Base-by-base conservation (phyloP, 1,139 yeast species). In the Tardiomyces blankii region DNA sequence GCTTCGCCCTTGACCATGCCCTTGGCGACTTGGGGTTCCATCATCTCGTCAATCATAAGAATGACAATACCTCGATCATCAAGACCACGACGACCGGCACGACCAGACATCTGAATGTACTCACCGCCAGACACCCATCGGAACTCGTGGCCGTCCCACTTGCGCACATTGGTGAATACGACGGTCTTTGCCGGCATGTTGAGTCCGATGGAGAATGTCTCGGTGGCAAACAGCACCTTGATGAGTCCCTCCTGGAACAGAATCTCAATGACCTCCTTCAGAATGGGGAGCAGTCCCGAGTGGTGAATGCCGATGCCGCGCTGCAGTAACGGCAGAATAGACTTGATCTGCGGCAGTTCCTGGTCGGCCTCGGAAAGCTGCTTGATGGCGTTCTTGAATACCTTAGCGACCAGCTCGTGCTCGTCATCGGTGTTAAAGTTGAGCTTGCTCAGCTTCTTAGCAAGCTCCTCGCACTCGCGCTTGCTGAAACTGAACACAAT, bases 81-180 rank as follows among this genome's bases (percentile, higher is more conserved):
- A 54, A 93, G 75, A 59, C 99, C 98, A 75, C 99, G 85, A 74
- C 99, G 89, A 59, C 99, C 99, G 16, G 99, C 99, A 69, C 99
- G 82, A 52, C 99, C 99, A 40, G 96, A 86, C 99, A 91, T 91
- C 69, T 93, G 99, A 58, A 91, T 93, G 66, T 91, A 93, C 67
- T 93, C 99, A 69, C 98, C 99, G 49, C 97, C 97, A 47, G 96
- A 86, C 39, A 93, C 96, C 97, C 97, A 91, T 66, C 99, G 80
- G 71, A 89, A 88, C 23, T 91, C 93, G 51, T 78, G 80, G 58
- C 98, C 98, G 66, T 93, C 99, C 95, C 96, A 91, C 64, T 93
- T 93, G 63, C 98, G 80, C 13, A 93, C 98, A 40, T 93, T 85
- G 0, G 98, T 91, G 66, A 93, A 93, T 9, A 93, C 98, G 41